A percentile compares a stretch with the other conserved stretches of the same genome.
phyloP scores from a whole-genome alignment of 805 yeast genomes.

The Grigorovia jiainica region DNA sequence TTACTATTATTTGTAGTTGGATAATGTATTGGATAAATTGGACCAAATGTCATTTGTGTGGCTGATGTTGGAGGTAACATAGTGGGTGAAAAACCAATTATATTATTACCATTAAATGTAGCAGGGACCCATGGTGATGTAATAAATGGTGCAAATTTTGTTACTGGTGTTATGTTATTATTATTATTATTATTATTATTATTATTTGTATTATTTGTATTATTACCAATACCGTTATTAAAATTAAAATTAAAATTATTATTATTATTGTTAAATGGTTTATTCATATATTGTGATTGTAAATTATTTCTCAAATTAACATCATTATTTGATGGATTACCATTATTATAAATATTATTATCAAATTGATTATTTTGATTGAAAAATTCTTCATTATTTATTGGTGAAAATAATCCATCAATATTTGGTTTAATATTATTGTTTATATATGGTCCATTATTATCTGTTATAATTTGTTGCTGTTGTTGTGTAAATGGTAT shows the following conservation, averaged over 20 bases:
- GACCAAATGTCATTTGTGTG: background rate
- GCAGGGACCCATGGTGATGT: conserved; percentile 1
- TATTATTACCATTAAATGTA: background rate
- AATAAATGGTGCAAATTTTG: conserved; percentile 2
- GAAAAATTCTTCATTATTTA: background rate
- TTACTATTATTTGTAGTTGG: background rate
- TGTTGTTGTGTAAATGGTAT: too few relatives aligned
- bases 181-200: background rate
- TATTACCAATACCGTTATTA: background rate
- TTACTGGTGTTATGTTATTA: conserved; percentile 1
- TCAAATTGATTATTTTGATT: background rate
- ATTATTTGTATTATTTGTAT: background rate
- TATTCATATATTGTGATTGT: background rate
- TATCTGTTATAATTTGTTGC: too few relatives aligned
- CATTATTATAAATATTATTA: background rate
- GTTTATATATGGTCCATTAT: too few relatives aligned
- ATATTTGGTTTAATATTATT: background rate
- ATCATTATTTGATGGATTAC: background rate
- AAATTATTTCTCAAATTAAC: background rate
- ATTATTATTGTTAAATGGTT: background rate
- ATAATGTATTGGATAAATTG: background rate
- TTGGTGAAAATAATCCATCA: background rate
- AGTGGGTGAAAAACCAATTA: background rate
- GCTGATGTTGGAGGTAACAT: conserved; percentile 6
- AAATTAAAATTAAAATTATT: background rate